These are phyloP conservation scores for Capsicum pubescens DNA, from an alignment of 257 asterid species.

Conservation along the genomic window DNA sequence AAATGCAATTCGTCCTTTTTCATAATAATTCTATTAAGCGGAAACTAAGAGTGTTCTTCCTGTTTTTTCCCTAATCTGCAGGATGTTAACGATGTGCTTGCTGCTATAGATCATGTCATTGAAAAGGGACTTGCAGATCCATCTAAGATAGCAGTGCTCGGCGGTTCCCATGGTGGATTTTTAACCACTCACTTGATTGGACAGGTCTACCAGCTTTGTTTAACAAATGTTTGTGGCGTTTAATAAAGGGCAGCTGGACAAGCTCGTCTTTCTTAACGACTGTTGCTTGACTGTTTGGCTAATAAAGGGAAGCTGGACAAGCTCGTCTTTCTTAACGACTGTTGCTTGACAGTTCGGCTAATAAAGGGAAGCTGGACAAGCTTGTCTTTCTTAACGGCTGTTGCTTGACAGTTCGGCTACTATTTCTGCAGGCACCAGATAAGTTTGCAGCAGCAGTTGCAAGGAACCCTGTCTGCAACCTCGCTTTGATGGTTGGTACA, in stretches of 20 bases:
- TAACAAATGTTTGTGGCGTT: neutral
- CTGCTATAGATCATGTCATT: constrained; percentile 71
- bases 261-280: neutral
- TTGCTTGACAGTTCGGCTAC: neutral
- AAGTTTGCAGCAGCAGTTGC: constrained; percentile 92
- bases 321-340: neutral
- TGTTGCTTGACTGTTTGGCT: neutral
- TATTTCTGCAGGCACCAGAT: constrained; percentile 70
- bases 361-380: constrained; percentile 1
- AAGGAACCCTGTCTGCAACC: constrained; percentile 92
- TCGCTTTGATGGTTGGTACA: constrained; percentile 94
- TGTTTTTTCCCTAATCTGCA: constrained; percentile 37
- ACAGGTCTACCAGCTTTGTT: constrained; percentile 56
- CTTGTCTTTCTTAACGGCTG: neutral
- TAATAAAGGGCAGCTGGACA: neutral
- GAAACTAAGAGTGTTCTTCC: neutral
- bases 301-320: neutral
- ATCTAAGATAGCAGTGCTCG: constrained; percentile 80
- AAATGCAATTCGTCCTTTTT: constrained; percentile 9
- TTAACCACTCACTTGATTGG: constrained; percentile 95
- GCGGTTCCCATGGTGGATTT: constrained; percentile 99
- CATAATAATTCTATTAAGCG: neutral
- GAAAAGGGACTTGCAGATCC: constrained; percentile 83
- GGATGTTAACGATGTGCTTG: constrained; percentile 90
- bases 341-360: neutral